Base-by-base conservation (phyloP, 2,329 filamentous ascomycete species). In the Cladobotryum mycophilum region DNA sequence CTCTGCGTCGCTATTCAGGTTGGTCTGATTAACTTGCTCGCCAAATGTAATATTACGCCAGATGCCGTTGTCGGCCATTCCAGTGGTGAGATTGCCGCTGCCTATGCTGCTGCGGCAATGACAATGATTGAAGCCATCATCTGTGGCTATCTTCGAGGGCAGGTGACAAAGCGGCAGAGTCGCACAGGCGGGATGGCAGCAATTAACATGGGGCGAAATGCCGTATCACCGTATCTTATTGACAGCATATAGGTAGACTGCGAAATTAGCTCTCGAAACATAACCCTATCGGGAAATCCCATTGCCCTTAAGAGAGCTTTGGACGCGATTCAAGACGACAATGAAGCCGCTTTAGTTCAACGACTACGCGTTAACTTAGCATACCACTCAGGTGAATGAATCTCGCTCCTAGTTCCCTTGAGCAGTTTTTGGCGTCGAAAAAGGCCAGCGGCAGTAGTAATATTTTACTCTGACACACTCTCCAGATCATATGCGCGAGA, bases 1-100 rank as follows among this genome's bases (percentile, higher is more conserved):
- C 40, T 70, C 0, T 74, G 66, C 33, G 74, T 72, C 1, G 70
- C 70, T 0, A 15, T 77, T 0, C 74, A 76, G 51, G 52, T 76
- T 1, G 72, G 59, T 0, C 55, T 78, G 0, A 62, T 74, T 0
- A 65, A 74, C 13, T 55, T 71, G 0, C 62, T 77, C 3, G 35
- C 37, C 0, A 52, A 55, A 1, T 61, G 61, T 45, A 62, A 65
- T 0, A 54, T 76, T 20, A 46, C 38, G 1, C 67, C 70, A 0
- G 25, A 56, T 7, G 64, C 61, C 1, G 67, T 70, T 0, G 63
- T 73, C 3, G 73, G 73, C 1, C 73, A 76, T 51, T 72, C 69
- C 0, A 64, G 60, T 2, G 73, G 73, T 1, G 73, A 76, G 52
- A 71, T 75, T 34, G 72, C 67, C 0, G 73, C 72, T 1, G 71